Base-by-base conservation (phyloP, 371 early-diverging fungal genomes). In the Mucor circinelloides region DNA sequence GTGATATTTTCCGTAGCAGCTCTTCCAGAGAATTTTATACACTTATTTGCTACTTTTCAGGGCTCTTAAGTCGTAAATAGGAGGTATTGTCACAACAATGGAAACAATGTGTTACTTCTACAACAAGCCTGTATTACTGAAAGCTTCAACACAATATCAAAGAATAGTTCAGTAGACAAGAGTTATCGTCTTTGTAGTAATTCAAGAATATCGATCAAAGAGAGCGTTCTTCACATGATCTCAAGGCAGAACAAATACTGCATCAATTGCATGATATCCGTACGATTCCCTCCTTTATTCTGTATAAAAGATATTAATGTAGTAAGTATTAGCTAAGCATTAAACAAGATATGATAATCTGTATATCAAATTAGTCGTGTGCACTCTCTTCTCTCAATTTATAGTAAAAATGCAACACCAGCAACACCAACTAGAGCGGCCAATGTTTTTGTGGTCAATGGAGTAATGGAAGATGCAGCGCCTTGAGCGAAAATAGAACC, bases 401-500 rank as follows among this genome's bases (percentile, higher is more conserved):
- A 78, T 52, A 74, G 57, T 58, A 71, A 70, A 48, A 73, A 68
- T 25, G 79, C 79, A 60, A 76, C 40, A 52, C 67, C 72, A 21
- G 76, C 76, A 27, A 76, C 76, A 31, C 58, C 70, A 55, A 70
- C 63, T 25, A 78, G 62, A 58, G 73, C 69, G n/a, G 70, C 31
- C 13, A 76, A 54, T 13, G 68, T 46, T 25, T 68, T 73, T 21
- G 69, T 63, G 6, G 70, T 44, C 3, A 63, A 36, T 52, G 61
- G 69, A 59, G 58, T 13, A 40, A 34, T 67, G 9, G 58, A 32
- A 56, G 70, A 64, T 40, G 68, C 67, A 27, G 68, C 67, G 19
- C 69, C 77, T 58, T 75, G 71, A 38, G 77, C 75, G 67, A 80
- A 80, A 30, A 80, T 77, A 50, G 73, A 73, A 9, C 72, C 74